These are phyloP conservation scores for Persicaria maculosa DNA, from an alignment of 148 eudicot species.

Conservation along the genomic window DNA sequence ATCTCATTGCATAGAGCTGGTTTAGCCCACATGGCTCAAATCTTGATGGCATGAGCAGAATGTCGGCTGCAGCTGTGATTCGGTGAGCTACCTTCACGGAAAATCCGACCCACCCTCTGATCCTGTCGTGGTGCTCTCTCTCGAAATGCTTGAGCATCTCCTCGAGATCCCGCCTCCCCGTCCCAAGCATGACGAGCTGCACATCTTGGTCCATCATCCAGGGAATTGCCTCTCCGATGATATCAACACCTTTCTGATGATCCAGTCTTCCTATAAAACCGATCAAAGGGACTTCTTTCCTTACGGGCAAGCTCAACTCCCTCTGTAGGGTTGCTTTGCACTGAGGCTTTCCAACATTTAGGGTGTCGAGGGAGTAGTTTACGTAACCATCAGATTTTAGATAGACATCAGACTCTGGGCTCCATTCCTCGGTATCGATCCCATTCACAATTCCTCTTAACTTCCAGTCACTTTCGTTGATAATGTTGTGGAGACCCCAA, in stretches of 20 bases:
- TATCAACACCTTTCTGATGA: slow-evolving; percentile 81
- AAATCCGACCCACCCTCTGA: slow-evolving; percentile 93
- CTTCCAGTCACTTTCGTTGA: slow-evolving; percentile 88
- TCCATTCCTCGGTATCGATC: slow-evolving; percentile 86
- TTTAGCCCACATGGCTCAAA: slow-evolving; percentile 98
- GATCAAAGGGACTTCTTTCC: slow-evolving; percentile 58
- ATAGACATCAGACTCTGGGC: slow-evolving; percentile 59
- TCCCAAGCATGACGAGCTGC: slow-evolving; percentile 84
- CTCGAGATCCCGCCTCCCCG: slow-evolving; percentile 80
- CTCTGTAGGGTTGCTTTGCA: slow-evolving; percentile 87
- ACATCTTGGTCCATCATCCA: slow-evolving; percentile 82
- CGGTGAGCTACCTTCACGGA: slow-evolving; percentile 85
- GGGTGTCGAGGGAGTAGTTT: slow-evolving; percentile 73
- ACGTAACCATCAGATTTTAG: slow-evolving; percentile 72
- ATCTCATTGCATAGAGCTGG: slow-evolving; percentile 87
- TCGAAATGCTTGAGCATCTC: slow-evolving; percentile 71
- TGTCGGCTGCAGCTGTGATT: slow-evolving; percentile 89
- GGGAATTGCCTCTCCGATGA: slow-evolving; percentile 81
- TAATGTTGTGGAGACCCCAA: slow-evolving; percentile 78
- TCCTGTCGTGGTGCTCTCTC: slow-evolving; percentile 39
- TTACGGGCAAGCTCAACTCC: slow-evolving; percentile 75
- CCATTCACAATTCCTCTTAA: slow-evolving; percentile 90
- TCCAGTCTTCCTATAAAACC: slow-evolving; percentile 98
- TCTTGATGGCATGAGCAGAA: slow-evolving; percentile 89
- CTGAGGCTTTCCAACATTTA: slow-evolving; percentile 62